Conservation (phyloP, 768 basidiomycete species). For the Lactarius evosmus region DNA sequence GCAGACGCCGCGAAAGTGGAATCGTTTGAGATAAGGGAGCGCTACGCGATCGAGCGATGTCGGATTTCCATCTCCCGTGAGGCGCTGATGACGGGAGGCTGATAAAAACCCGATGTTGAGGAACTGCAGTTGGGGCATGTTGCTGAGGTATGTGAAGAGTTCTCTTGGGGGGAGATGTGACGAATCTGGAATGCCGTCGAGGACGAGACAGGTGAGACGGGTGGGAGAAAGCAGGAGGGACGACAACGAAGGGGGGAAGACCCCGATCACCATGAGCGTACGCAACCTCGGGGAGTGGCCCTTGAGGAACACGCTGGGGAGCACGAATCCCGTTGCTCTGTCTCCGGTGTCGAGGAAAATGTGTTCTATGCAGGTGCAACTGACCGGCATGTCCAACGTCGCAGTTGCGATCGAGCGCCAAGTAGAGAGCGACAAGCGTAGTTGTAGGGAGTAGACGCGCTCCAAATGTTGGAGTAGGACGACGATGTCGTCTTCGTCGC, state of each 20-base stretch:
- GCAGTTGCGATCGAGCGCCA: background rate
- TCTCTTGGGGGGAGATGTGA: background rate
- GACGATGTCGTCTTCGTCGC: background rate
- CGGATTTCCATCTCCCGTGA: background rate
- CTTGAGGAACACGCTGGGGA: conserved; percentile 1
- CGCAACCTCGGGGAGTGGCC: background rate
- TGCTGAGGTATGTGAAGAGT: background rate
- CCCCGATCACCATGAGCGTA: background rate
- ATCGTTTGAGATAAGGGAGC: background rate
- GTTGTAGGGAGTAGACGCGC: background rate
- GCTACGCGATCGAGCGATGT: background rate
- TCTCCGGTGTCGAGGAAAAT: conserved; percentile 4
- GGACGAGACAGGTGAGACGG: background rate
- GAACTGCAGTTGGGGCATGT: background rate
- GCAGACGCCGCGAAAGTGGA: conserved; percentile 3
- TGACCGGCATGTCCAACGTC: background rate
- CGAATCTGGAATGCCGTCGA: conserved; percentile 4
- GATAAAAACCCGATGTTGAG: conserved; percentile 10
- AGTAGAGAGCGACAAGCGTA: conserved; percentile 2
- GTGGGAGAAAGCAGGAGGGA: conserved; percentile 1
- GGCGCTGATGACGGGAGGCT: background rate
- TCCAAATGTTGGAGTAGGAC: background rate
- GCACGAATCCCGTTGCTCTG: background rate
- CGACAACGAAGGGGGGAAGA: background rate
- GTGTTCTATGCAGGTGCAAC: conserved; percentile 3